Percentiles rank a stretch among this genome's conserved stretches.
Evolutionary conservation across 106 monocot genomes (phyloP).

Genomic region (Dendrobium chrysotoxum): DNA sequence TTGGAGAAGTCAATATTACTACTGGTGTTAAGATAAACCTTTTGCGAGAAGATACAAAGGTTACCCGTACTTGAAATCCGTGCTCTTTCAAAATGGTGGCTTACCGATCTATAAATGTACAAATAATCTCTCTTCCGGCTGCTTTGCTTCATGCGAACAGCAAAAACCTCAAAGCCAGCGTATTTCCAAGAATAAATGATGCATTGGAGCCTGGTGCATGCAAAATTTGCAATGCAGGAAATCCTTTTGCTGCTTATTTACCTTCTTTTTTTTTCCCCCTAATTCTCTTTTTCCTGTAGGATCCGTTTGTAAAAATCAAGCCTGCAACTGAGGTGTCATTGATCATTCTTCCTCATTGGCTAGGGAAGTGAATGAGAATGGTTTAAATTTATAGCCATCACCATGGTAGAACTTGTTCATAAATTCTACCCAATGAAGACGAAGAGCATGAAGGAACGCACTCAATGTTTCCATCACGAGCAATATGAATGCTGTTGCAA

Average conservation of each 20-base stretch:
- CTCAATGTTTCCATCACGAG: slow-evolving; percentile 98
- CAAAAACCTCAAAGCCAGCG: background rate
- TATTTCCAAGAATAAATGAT: background rate
- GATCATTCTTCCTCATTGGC: slow-evolving; percentile 59
- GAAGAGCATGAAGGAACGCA: slow-evolving; percentile 93
- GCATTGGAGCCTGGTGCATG: background rate
- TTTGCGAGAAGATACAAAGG: background rate
- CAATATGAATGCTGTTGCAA: slow-evolving; percentile 93
- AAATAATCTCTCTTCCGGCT: background rate
- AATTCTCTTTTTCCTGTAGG: slow-evolving; percentile 1
- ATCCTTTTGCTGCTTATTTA: background rate
- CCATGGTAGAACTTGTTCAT: slow-evolving; percentile 93
- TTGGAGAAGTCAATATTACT: background rate
- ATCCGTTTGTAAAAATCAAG: background rate
- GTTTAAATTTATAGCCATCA: slow-evolving; percentile 96
- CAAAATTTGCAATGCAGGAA: background rate
- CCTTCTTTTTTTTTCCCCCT: background rate
- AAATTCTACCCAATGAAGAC: slow-evolving; percentile 99
- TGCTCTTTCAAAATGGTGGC: background rate
- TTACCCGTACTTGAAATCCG: background rate
- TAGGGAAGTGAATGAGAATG: slow-evolving; percentile 75
- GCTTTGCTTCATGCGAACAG: background rate
- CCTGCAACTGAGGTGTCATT: background rate
- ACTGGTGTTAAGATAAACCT: background rate
- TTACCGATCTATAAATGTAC: background rate